Evolutionary conservation across 2,329 filamentous ascomycete genomes (phyloP).

Genomic region (Fusarium hainanense): DNA sequence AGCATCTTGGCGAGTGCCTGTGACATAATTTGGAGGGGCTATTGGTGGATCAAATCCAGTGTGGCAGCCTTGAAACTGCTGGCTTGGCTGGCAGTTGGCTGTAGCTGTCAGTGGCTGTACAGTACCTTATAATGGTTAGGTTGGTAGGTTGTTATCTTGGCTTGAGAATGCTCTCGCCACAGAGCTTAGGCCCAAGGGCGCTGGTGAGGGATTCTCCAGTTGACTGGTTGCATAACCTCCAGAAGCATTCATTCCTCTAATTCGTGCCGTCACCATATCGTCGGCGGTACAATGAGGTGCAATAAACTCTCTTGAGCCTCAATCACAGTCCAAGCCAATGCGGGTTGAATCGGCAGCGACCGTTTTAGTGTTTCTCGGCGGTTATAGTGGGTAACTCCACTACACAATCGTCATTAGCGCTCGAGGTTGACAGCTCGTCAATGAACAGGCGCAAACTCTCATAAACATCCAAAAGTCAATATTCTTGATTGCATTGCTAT

Average conservation of each 20-base stretch:
- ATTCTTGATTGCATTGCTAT: not conserved
- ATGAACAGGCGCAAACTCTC: not conserved
- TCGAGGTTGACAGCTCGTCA: not conserved
- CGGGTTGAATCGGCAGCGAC: not conserved
- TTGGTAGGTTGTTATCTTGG: not conserved
- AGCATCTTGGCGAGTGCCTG: not conserved
- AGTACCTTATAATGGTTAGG: too few species aligned
- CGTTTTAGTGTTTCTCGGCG: not conserved
- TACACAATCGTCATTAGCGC: not conserved
- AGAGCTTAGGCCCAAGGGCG: too few species aligned
- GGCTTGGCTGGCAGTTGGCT: not conserved
- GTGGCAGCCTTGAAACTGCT: not conserved
- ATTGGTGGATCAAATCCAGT: constrained; percentile 4
- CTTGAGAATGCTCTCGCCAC: not conserved
- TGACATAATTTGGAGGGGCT: not conserved
- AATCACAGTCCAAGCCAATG: not conserved
- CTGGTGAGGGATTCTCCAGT: too few species aligned
- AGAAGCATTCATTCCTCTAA: too few species aligned
- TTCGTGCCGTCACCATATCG: too few species aligned
- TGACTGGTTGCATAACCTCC: too few species aligned
- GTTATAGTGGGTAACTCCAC: not conserved
- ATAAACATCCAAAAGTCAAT: not conserved
- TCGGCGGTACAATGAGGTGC: too few species aligned
- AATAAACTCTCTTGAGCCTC: not conserved
- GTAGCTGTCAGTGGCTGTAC: not conserved